Conservation (phyloP, 169 alveolate genomes). For the Theileria parva region DNA sequence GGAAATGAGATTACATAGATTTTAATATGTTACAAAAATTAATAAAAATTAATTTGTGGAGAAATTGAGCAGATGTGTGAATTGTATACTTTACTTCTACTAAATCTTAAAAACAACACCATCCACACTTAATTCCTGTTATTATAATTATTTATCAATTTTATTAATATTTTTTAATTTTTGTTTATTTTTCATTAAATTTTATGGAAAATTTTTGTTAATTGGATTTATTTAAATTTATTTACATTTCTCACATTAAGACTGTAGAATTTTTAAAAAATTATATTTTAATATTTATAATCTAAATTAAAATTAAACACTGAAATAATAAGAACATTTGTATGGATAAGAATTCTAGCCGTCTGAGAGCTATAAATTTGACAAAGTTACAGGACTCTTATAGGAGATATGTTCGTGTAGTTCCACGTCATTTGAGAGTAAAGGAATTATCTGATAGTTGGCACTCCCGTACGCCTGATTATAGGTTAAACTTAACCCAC, state of each 20-base stretch:
- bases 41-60: not conserved
- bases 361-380: slow-evolving; percentile 71
- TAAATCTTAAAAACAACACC: not conserved
- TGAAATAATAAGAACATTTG: not conserved
- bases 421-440: slow-evolving; percentile 68
- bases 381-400: slow-evolving; percentile 70
- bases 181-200: not conserved
- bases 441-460: slow-evolving; percentile 55
- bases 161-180: not conserved
- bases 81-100: not conserved
- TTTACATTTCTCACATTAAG: not conserved
- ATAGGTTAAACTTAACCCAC: slow-evolving; percentile 53
- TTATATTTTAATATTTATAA: not conserved
- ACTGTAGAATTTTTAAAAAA: not conserved
- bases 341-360: slow-evolving; percentile 12
- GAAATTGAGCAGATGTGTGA: not conserved
- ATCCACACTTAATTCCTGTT: not conserved
- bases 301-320: not conserved
- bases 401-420: slow-evolving; percentile 64
- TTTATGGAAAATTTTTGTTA: no score
- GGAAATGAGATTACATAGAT: no score
- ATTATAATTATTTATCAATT: no score
- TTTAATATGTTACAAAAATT: not conserved
- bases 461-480: slow-evolving; percentile 76
- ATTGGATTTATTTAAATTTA: not conserved